Evolutionary conservation across 306 rosid genomes (phyloP), one percentile per base, ranked within the genome.

Genomic region (Cicer yamashitae): DNA sequence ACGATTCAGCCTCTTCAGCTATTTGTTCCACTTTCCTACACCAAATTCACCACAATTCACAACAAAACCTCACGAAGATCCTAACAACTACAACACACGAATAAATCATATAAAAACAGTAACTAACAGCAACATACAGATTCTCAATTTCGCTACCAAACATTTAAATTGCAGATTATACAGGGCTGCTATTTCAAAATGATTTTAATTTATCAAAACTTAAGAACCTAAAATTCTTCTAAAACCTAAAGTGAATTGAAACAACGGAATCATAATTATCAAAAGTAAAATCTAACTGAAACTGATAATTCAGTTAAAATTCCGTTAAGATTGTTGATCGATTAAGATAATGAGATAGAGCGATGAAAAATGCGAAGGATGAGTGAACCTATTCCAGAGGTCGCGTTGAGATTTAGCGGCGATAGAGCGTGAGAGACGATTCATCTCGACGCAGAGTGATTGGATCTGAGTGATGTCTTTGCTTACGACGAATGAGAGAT

Each of bases 1-100:
- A 83, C 6, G 93, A 92, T 11, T 88, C 96, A 57, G 93, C 91
- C 78, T 94, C 96, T 78, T 90, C 96, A n/a, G 89, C 87, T 71
- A 94, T 84, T 68, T 90, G 97, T 79, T 94, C 96, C 57, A 92
- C 90, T 87, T 92, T 94, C 79, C 96, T 91, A 76, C 84, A 84
- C 45, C 67, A 73, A 38, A 71, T 75, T 1, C 67, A 66, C 9
- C 43, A 12, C 73, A 20, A 46, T 46, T 46, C 10, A 52, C 30
- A 41, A 44, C 51, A 65, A 5, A 30, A 20, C 11, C 22, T 34
- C 46, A 60, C 30, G 43, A 74, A 34, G 71, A 67, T 57, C 41
- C 67, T 61, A 68, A 39, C 54, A 77, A 73, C 70, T 51, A 76
- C 59, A 44, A 34, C 43, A 61, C 9, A 18, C 15, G 17, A 30